Evolutionary conservation across 768 basidiomycete genomes (phyloP).

Genomic region (Mycena epipterygia): DNA sequence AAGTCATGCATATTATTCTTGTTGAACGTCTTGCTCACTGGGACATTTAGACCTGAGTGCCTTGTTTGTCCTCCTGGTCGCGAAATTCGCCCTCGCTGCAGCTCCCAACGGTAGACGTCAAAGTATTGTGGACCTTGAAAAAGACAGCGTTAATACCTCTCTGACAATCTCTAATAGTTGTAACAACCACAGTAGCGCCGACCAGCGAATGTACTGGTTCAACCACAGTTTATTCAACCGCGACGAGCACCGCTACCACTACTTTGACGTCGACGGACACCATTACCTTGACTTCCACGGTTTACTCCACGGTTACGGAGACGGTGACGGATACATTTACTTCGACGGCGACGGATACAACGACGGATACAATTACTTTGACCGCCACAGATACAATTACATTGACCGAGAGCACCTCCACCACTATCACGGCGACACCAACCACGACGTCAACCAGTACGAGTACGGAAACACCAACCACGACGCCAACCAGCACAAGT

Average conservation of each 20-base stretch:
- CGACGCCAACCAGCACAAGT: not conserved
- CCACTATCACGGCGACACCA: not conserved
- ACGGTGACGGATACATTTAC: not conserved
- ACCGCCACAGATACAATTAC: not conserved
- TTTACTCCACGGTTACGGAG: not conserved
- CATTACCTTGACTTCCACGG: constrained; percentile 3
- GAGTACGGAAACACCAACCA: no score
- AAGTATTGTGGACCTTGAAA: no score
- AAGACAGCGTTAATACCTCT: constrained; percentile 1
- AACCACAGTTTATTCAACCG: constrained; percentile 5
- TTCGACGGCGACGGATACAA: not conserved
- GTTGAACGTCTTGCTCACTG: not conserved
- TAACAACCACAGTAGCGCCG: not conserved
- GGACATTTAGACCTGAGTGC: not conserved
- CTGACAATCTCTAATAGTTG: no score
- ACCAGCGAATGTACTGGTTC: constrained; percentile 12
- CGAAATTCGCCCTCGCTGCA: not conserved
- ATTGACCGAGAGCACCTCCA: not conserved
- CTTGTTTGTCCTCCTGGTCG: constrained; percentile 3
- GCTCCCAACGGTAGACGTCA: not conserved
- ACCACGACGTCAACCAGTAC: no score
- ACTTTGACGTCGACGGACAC: constrained; percentile 9
- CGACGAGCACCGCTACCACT: constrained; percentile 4
- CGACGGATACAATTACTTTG: not conserved
- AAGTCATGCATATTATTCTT: not conserved